Conservation (phyloP, 495 filamentous ascomycete genomes). For the Neurospora sp. region DNA sequence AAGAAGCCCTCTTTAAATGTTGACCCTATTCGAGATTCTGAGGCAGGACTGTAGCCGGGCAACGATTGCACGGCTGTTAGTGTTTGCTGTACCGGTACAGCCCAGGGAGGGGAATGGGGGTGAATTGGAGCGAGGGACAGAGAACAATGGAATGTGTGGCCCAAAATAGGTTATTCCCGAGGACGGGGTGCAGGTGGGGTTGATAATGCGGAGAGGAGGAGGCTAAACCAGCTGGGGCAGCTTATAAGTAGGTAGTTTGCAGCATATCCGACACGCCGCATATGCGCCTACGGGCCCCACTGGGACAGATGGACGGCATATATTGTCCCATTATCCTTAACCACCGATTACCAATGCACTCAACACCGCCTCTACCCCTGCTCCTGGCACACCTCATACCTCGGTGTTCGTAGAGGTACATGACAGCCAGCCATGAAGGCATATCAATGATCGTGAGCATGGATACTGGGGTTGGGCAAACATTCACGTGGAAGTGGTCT, state of each 20-base stretch:
- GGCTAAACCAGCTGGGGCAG: constrained; percentile 11
- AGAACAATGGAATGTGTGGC: constrained; percentile 4
- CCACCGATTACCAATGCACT: neutral
- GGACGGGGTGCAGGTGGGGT: neutral
- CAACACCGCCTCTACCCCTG: neutral
- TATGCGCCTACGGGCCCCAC: neutral
- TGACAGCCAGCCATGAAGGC: neutral
- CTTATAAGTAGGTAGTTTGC: constrained; percentile 10
- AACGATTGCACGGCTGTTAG: neutral
- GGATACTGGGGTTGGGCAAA: neutral
- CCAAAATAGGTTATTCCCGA: constrained; percentile 4
- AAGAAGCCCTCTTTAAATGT: neutral
- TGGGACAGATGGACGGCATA: neutral
- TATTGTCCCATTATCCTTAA: neutral
- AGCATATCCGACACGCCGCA: constrained; percentile 7
- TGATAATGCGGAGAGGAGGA: constrained; percentile 6
- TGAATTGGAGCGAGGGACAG: neutral
- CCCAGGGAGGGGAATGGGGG: neutral
- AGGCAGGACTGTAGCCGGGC: neutral
- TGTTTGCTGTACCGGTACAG: neutral
- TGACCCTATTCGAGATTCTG: neutral
- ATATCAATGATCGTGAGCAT: neutral
- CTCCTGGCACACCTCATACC: neutral
- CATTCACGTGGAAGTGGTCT: neutral
- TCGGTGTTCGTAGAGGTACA: neutral